These are phyloP conservation scores for Logfia minima DNA, from an alignment of 129 eudicot species.

Conservation along the genomic window DNA sequence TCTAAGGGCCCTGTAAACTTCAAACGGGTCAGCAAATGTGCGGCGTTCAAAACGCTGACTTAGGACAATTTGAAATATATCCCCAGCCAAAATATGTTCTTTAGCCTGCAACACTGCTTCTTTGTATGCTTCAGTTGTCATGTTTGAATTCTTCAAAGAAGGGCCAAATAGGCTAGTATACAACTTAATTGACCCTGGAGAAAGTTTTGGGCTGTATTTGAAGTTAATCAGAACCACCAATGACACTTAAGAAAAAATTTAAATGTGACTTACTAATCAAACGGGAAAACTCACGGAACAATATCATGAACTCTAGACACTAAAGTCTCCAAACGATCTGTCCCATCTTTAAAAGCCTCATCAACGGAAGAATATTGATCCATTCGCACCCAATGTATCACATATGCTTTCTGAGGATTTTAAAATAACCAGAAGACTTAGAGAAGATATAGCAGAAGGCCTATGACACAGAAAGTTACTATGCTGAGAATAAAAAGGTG, in stretches of 20 bases:
- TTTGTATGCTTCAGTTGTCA: slow-evolving; percentile 80
- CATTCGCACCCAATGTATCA: slow-evolving; percentile 89
- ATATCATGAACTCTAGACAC: slow-evolving; percentile 86
- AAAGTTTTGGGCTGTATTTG: slow-evolving; percentile 71
- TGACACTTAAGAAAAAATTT: slow-evolving; percentile 6
- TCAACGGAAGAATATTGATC: slow-evolving; percentile 68
- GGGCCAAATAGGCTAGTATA: slow-evolving; percentile 79
- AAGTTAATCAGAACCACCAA: slow-evolving; percentile 26
- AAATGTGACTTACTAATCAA: slow-evolving; percentile 6
- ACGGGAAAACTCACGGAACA: slow-evolving; percentile 65
- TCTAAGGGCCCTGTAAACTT: slow-evolving; percentile 91
- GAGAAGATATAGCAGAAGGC: slow-evolving; percentile 8
- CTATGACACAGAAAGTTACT: background rate
- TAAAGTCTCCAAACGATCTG: slow-evolving; percentile 59
- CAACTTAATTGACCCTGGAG: slow-evolving; percentile 82
- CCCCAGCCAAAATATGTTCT: slow-evolving; percentile 98
- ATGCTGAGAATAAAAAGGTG: slow-evolving; percentile 7
- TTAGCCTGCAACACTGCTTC: slow-evolving; percentile 84
- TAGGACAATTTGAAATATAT: slow-evolving; percentile 95
- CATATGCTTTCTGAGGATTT: slow-evolving; percentile 72
- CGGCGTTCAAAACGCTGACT: slow-evolving; percentile 96
- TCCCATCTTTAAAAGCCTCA: slow-evolving; percentile 79
- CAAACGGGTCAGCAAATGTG: slow-evolving; percentile 99
- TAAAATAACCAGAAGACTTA: background rate
- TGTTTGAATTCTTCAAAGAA: slow-evolving; percentile 69